phyloP scores from a whole-genome alignment of 1,284 basidiomycete species.

The Heterobasidion irregulare region DNA sequence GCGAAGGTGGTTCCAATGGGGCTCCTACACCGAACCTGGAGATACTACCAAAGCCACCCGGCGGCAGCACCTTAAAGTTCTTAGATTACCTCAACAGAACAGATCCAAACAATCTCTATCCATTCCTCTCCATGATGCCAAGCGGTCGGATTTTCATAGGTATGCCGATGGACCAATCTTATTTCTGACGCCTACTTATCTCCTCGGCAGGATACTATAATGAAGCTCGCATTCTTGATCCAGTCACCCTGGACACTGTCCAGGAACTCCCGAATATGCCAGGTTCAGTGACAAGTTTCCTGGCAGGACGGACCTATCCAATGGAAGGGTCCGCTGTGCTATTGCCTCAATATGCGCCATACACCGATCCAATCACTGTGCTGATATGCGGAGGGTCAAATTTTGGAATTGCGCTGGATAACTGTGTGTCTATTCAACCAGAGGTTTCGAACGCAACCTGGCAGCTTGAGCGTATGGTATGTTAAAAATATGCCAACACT shows the following conservation, averaged over 20 bases:
- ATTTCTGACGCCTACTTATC: not conserved
- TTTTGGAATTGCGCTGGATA: constrained; percentile 48
- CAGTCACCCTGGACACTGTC: constrained; percentile 52
- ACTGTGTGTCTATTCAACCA: constrained; percentile 59
- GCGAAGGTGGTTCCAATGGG: constrained; percentile 64
- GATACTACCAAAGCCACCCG: constrained; percentile 37
- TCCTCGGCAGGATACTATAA: constrained; percentile 56
- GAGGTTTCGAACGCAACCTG: constrained; percentile 51
- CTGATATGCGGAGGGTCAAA: constrained; percentile 75
- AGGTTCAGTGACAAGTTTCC: constrained; percentile 65
- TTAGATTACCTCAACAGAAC: constrained; percentile 48
- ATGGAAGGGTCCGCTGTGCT: constrained; percentile 49
- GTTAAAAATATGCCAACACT: constrained; percentile 9
- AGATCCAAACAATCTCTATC: constrained; percentile 70
- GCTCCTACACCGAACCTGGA: constrained; percentile 57
- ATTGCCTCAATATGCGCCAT: constrained; percentile 62
- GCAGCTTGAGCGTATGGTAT: constrained; percentile 68
- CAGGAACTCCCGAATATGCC: constrained; percentile 62
- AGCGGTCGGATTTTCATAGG: constrained; percentile 59
- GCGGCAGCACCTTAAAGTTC: constrained; percentile 30
- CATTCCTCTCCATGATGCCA: constrained; percentile 65
- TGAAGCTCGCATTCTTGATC: constrained; percentile 68
- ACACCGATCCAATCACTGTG: constrained; percentile 59
- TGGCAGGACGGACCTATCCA: constrained; percentile 61
- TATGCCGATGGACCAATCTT: constrained; percentile 19